Percentiles rank a stretch among this genome's conserved stretches.
Conservation (phyloP, 345 rosid genomes). For the Aquilaria malaccensis region DNA sequence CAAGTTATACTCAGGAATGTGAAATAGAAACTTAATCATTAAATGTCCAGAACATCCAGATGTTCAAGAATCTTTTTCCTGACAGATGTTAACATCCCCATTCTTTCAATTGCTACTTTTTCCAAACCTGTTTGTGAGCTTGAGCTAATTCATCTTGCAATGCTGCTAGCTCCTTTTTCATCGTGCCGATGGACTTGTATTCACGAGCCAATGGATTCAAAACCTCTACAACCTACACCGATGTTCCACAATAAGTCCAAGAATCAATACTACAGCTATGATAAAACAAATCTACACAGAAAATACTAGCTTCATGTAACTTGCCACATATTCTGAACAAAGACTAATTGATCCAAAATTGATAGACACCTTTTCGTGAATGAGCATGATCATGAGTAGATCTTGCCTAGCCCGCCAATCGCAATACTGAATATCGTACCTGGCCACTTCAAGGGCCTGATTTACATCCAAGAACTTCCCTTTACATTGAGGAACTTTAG, state of each 20-base stretch:
- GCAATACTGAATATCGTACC: slow-evolving; percentile 82
- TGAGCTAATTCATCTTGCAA: slow-evolving; percentile 76
- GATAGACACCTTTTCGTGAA: slow-evolving; percentile 79
- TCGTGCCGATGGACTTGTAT: slow-evolving; percentile 81
- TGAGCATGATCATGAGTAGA: slow-evolving; percentile 82
- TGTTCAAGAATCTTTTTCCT: background rate
- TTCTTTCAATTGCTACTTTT: slow-evolving; percentile 2
- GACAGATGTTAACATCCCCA: slow-evolving; percentile 1
- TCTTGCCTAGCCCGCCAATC: slow-evolving; percentile 99
- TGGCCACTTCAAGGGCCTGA: slow-evolving; percentile 91
- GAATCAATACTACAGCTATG: background rate
- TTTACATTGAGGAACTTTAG: slow-evolving; percentile 66
- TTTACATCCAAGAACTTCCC: slow-evolving; percentile 83
- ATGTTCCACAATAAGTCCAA: slow-evolving; percentile 6
- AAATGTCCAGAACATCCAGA: background rate
- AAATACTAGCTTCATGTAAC: too few relatives aligned
- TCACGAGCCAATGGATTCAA: slow-evolving; percentile 97
- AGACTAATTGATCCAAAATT: background rate
- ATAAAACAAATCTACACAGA: too few relatives aligned
- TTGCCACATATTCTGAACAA: background rate
- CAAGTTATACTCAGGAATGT: slow-evolving; percentile 7
- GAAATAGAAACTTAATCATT: background rate
- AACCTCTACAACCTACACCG: slow-evolving; percentile 83
- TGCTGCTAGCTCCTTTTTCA: slow-evolving; percentile 88
- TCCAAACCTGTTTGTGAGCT: slow-evolving; percentile 77